Percentiles rank a stretch among this genome's conserved stretches.
These are phyloP conservation scores for Botryotinia convoluta DNA, from an alignment of 2,329 filamentous ascomycete genomes.

Conservation along the genomic window DNA sequence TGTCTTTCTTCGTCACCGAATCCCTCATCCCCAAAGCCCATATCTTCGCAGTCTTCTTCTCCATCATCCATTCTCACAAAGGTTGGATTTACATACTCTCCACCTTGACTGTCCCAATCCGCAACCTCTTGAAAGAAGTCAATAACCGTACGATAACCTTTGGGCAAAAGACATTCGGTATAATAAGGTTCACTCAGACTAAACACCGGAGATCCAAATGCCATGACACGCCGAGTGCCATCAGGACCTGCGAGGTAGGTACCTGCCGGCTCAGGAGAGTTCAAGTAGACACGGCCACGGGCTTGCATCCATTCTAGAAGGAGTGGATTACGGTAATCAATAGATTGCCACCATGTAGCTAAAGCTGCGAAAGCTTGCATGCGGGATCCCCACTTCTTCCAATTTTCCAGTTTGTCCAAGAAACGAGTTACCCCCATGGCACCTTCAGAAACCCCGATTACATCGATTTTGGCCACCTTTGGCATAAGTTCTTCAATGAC, in stretches of 20 bases:
- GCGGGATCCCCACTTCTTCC: slow-evolving; percentile 44
- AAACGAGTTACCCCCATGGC: slow-evolving; percentile 57
- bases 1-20: slow-evolving; percentile 8
- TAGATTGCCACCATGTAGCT: slow-evolving; percentile 45
- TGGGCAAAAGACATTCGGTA: slow-evolving; percentile 61
- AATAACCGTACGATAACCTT: slow-evolving; percentile 53
- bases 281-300: slow-evolving; percentile 60
- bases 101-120: slow-evolving; percentile 34
- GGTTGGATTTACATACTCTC: slow-evolving; percentile 40
- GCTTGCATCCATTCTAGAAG: slow-evolving; percentile 10
- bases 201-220: slow-evolving; percentile 64
- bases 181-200: slow-evolving; percentile 61
- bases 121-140: slow-evolving; percentile 60
- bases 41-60: slow-evolving; percentile 20
- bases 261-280: slow-evolving; percentile 51
- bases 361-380: slow-evolving; percentile 51
- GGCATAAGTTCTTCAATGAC: slow-evolving; percentile 53
- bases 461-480: slow-evolving; percentile 56
- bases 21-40: slow-evolving; percentile 15
- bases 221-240: slow-evolving; percentile 38
- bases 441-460: slow-evolving; percentile 70
- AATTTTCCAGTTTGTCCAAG: slow-evolving; percentile 55
- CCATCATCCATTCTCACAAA: slow-evolving; percentile 26
- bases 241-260: slow-evolving; percentile 52
- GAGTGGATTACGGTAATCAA: slow-evolving; percentile 40